These are phyloP conservation scores for Sporothrix mexicana DNA, from an alignment of 2,329 filamentous ascomycete genomes.

Conservation along the genomic window DNA sequence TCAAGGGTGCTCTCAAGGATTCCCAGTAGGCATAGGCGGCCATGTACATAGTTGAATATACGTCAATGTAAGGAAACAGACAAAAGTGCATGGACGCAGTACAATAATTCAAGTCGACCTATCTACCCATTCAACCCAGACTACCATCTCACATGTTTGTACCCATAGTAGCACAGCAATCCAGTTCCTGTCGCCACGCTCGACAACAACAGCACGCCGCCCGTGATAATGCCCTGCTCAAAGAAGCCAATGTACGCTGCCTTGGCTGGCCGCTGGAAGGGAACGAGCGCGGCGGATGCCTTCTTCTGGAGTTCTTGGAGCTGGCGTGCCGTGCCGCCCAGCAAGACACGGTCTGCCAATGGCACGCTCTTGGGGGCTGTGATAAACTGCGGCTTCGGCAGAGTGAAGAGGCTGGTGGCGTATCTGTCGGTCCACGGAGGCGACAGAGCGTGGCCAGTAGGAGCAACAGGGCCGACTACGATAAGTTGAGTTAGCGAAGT, in stretches of 20 bases:
- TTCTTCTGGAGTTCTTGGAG: background rate
- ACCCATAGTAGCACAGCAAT: background rate
- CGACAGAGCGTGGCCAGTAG: background rate
- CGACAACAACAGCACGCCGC: background rate
- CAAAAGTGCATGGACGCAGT: background rate
- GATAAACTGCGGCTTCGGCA: conserved; percentile 12
- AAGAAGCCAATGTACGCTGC: background rate
- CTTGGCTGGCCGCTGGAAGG: background rate
- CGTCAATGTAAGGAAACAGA: no score
- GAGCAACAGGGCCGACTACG: conserved; percentile 1
- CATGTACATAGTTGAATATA: no score
- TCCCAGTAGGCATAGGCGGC: background rate
- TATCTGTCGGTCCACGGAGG: background rate
- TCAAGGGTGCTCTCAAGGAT: background rate
- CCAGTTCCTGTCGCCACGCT: conserved; percentile 1
- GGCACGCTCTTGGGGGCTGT: background rate
- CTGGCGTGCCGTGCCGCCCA: background rate
- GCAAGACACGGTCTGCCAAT: background rate
- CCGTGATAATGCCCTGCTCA: background rate
- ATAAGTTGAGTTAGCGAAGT: background rate
- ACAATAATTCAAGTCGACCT: background rate
- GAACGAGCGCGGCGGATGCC: background rate
- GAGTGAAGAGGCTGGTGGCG: background rate
- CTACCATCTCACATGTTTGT: conserved; percentile 10
- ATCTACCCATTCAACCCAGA: no score